Percentiles rank a stretch among this genome's conserved stretches.
Evolutionary conservation across 768 basidiomycete genomes (phyloP).

Genomic region (Rhizopogon vinicolor): DNA sequence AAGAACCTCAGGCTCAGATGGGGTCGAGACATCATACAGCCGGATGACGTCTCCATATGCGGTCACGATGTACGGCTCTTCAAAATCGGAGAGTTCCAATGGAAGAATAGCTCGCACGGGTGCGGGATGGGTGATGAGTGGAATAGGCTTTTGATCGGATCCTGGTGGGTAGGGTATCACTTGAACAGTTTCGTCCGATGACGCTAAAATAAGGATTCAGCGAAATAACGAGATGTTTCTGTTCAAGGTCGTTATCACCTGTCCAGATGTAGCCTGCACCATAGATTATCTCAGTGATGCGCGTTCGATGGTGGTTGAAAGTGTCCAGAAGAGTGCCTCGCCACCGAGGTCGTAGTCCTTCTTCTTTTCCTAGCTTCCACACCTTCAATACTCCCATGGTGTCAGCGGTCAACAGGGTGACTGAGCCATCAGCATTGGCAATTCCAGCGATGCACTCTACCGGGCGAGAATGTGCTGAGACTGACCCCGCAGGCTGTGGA

Average conservation of each 20-base stretch:
- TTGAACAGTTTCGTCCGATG: conserved; percentile 82
- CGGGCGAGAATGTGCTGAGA: conserved; percentile 85
- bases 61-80: conserved; percentile 73
- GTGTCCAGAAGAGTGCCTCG: conserved; percentile 47
- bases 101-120: conserved; percentile 75
- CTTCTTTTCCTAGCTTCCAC: conserved; percentile 60
- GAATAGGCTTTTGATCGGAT: conserved; percentile 33
- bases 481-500: conserved; percentile 54
- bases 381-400: conserved; percentile 87
- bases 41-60: conserved; percentile 82
- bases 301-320: conserved; percentile 71
- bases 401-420: conserved; percentile 76
- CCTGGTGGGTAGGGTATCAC: conserved; percentile 43
- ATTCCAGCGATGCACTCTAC: conserved; percentile 74
- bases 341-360: conserved; percentile 42
- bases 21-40: conserved; percentile 70
- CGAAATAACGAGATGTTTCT: conserved; percentile 2
- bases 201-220: conserved; percentile 46
- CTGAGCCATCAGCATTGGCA: conserved; percentile 38
- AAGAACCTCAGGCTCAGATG: conserved; percentile 66
- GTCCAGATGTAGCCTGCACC: conserved; percentile 84
- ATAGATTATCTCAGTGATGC: conserved; percentile 69
- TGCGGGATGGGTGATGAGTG: conserved; percentile 52
- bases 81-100: conserved; percentile 55
- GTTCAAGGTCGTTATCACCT: conserved; percentile 38